phyloP scores from a whole-genome alignment of 176 grass and related monocot species.

The Avena sativa region DNA sequence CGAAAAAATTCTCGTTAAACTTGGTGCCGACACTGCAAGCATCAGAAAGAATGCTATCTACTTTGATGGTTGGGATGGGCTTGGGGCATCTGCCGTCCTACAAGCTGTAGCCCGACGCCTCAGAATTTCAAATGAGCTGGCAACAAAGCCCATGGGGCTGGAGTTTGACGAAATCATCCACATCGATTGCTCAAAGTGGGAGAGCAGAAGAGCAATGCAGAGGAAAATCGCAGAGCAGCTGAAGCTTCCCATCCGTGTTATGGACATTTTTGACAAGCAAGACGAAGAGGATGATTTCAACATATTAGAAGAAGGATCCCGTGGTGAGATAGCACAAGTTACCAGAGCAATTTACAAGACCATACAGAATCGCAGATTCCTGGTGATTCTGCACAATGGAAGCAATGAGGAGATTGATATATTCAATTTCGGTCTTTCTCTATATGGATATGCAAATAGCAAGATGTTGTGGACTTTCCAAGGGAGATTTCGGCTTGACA shows the following conservation, averaged over 20 bases:
- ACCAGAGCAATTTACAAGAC: not conserved
- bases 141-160: too few relatives aligned
- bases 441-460: not conserved
- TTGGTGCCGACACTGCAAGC: not conserved
- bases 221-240: not conserved
- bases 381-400: not conserved
- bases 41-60: constrained; percentile 1
- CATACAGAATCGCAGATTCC: not conserved
- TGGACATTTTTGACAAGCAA: not conserved
- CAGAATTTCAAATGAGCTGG: not conserved
- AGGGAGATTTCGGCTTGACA: not conserved
- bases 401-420: too few relatives aligned
- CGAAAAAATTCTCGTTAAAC: too few relatives aligned
- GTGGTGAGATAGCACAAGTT: not conserved
- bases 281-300: constrained; percentile 22
- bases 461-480: constrained; percentile 5
- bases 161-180: not conserved
- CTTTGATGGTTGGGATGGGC: not conserved
- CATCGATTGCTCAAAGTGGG: not conserved
- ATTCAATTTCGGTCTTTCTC: not conserved
- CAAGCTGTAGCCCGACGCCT: not conserved
- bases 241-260: not conserved
- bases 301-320: too few relatives aligned
- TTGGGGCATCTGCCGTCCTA: not conserved
- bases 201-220: constrained; percentile 1